Evolutionary conservation across 345 rosid species (phyloP).

Genomic region (Mangifera indica): DNA sequence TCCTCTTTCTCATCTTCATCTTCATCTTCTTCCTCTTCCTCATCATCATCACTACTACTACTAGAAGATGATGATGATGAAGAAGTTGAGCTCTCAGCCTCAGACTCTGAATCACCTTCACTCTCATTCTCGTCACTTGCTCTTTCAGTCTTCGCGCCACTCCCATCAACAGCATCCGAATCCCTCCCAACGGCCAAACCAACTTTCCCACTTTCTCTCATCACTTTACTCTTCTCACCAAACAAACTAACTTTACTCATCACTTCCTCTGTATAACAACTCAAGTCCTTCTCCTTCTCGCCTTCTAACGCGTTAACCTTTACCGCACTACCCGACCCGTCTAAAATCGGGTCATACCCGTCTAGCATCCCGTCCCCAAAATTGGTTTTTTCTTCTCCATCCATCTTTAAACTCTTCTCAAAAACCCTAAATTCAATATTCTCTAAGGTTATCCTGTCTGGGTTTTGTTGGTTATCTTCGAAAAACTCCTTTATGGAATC

Average conservation of each 20-base stretch:
- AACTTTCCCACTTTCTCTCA: constrained; percentile 29
- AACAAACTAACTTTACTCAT: constrained; percentile 44
- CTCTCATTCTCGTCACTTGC: constrained; percentile 28
- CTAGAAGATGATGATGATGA: constrained; percentile 39
- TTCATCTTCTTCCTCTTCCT: constrained; percentile 11
- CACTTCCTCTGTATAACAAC: constrained; percentile 45
- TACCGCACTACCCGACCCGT: constrained; percentile 21
- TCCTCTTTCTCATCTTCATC: constrained; percentile 27
- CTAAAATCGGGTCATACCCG: constrained; percentile 20
- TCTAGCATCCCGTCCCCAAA: constrained; percentile 5
- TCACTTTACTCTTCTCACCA: constrained; percentile 26
- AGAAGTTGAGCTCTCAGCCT: constrained; percentile 41
- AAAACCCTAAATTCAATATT: constrained; percentile 37
- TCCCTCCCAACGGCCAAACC: constrained; percentile 20
- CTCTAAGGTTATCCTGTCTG: constrained; percentile 26
- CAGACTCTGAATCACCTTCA: constrained; percentile 37
- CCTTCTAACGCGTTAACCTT: constrained; percentile 33
- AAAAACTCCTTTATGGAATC: constrained; percentile 55
- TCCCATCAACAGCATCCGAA: constrained; percentile 20
- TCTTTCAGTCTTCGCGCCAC: constrained; percentile 26
- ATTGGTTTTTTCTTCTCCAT: constrained; percentile 26
- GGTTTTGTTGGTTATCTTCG: constrained; percentile 32
- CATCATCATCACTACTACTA: constrained; percentile 28
- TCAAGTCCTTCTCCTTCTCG: constrained; percentile 31
- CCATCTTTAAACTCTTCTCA: constrained; percentile 31